phyloP scores from a whole-genome alignment of 306 rosid genomes.

The Parietaria judaica region DNA sequence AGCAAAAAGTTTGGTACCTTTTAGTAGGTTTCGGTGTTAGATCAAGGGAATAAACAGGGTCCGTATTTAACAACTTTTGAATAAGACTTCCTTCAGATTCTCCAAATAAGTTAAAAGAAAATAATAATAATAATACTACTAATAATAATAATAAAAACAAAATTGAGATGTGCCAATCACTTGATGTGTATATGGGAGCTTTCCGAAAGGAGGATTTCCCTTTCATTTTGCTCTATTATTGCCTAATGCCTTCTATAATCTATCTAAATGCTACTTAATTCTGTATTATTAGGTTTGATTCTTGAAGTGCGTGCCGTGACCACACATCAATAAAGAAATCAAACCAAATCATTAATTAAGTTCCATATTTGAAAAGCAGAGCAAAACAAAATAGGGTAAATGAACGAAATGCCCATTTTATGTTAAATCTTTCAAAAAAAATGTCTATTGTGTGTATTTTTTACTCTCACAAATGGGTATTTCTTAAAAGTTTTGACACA shows the following conservation, averaged over 20 bases:
- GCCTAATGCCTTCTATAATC: neutral
- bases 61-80: slow-evolving; percentile 9
- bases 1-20: slow-evolving; percentile 23
- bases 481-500: too few species aligned
- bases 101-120: neutral
- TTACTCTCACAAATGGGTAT: too few species aligned
- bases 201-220: neutral
- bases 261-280: neutral
- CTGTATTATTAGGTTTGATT: neutral
- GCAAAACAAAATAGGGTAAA: neutral
- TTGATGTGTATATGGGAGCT: slow-evolving; percentile 1
- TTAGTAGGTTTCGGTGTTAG: slow-evolving; percentile 14
- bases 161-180: neutral
- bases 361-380: neutral
- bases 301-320: slow-evolving; percentile 1
- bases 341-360: neutral
- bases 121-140: too few species aligned
- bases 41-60: slow-evolving; percentile 10
- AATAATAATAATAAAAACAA: neutral
- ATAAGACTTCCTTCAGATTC: slow-evolving; percentile 3
- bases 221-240: slow-evolving; percentile 4
- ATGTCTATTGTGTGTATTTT: too few species aligned
- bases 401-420: too few species aligned
- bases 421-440: too few species aligned
- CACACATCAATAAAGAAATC: neutral